Percentiles rank a stretch among this genome's conserved stretches.
These are phyloP conservation scores for Trypanosoma caninum DNA, from an alignment of 208 protist species.

Conservation along the genomic window DNA sequence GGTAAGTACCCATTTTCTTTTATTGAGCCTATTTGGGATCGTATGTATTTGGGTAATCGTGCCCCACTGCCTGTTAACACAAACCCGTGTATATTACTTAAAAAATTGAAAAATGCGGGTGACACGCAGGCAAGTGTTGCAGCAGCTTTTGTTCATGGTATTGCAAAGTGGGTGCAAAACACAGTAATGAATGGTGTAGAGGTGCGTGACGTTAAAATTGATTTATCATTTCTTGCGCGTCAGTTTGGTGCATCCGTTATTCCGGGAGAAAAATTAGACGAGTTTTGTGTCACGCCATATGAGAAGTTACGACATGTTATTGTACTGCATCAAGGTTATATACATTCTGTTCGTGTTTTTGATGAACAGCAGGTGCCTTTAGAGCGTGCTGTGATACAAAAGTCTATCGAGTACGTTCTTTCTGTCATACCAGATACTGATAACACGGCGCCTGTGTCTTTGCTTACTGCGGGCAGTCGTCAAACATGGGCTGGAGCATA, in stretches of 20 bases:
- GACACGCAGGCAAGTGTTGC: conserved; percentile 63
- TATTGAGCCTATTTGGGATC: conserved; percentile 56
- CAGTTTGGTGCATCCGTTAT: conserved; percentile 81
- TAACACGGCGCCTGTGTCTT: conserved; percentile 76
- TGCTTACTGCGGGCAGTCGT: conserved; percentile 79
- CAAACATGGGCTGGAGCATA: conserved; percentile 76
- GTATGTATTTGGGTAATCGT: conserved; percentile 50
- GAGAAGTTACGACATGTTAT: conserved; percentile 71
- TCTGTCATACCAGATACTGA: conserved; percentile 73
- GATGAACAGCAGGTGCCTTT: conserved; percentile 47
- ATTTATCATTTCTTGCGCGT: conserved; percentile 60
- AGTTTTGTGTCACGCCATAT: conserved; percentile 53
- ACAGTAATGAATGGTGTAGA: conserved; percentile 35
- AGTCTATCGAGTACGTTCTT: conserved; percentile 72
- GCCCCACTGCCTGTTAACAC: conserved; percentile 68
- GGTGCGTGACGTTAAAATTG: conserved; percentile 25
- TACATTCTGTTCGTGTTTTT: conserved; percentile 68
- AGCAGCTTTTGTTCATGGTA: conserved; percentile 56
- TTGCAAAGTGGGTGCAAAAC: conserved; percentile 51
- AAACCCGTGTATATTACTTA: conserved; percentile 66
- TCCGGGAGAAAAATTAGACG: conserved; percentile 56
- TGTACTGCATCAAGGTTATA: conserved; percentile 81
- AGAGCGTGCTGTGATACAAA: conserved; percentile 47
- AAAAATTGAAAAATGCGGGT: conserved; percentile 36
- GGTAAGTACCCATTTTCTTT: conserved; percentile 64